Percentiles rank a stretch among this genome's conserved stretches.
These are phyloP conservation scores for Skeletonema potamos DNA, from an alignment of 108 stramenopile genomes.

Conservation along the genomic window DNA sequence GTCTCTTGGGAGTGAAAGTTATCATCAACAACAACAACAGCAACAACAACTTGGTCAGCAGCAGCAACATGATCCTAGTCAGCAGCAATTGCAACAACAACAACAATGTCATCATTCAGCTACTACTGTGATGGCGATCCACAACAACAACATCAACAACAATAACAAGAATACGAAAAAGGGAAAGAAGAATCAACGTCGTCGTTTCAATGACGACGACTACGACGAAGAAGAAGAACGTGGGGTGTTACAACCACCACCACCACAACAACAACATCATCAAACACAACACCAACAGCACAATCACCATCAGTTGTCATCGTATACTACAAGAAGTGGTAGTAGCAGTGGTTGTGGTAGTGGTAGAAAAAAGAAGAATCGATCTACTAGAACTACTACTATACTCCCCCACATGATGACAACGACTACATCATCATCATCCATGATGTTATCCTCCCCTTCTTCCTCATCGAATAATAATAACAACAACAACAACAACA, in stretches of 20 bases:
- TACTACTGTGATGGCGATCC: not conserved
- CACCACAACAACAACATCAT: too few relatives aligned
- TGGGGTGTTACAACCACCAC: slow-evolving; percentile 11
- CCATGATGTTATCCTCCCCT: too few relatives aligned
- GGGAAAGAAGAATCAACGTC: slow-evolving; percentile 53
- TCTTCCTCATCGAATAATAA: not conserved
- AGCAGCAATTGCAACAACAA: not conserved
- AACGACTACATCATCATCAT: not conserved
- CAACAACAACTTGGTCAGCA: not conserved
- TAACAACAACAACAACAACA: not conserved
- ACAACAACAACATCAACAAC: not conserved
- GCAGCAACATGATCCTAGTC: not conserved
- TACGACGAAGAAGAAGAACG: too few relatives aligned
- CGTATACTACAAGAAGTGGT: too few relatives aligned
- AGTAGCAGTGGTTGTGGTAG: too few relatives aligned
- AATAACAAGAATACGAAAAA: not conserved
- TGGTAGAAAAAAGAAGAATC: slow-evolving; percentile 42
- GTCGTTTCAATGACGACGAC: slow-evolving; percentile 50
- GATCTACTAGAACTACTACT: slow-evolving; percentile 15
- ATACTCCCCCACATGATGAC: not conserved
- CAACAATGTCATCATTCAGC: not conserved
- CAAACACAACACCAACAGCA: too few relatives aligned
- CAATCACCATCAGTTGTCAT: too few relatives aligned
- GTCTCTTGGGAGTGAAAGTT: slow-evolving; percentile 25
- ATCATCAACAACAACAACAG: slow-evolving; percentile 2